Percentiles rank a stretch among this genome's conserved stretches.
Conservation (phyloP, 768 basidiomycete genomes). For the Tulasnella sp. region DNA sequence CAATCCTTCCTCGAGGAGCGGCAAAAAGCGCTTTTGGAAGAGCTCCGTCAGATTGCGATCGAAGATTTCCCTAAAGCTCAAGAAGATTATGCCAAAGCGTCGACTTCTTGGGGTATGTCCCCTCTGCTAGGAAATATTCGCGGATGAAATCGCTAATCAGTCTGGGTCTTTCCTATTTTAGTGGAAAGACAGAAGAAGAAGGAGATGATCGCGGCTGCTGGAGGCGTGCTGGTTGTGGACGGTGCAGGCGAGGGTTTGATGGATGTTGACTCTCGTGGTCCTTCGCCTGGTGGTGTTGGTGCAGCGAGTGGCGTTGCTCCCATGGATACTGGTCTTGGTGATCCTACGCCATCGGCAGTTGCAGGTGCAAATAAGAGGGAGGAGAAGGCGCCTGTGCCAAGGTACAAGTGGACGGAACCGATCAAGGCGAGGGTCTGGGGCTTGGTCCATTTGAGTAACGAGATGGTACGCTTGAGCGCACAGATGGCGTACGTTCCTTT, state of each 20-base stretch:
- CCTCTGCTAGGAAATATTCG: not conserved
- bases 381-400: conserved; percentile 59
- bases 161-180: conserved; percentile 14
- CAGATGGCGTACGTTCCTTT: conserved; percentile 27
- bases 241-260: not conserved
- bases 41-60: conserved; percentile 50
- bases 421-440: conserved; percentile 78
- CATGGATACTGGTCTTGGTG: not conserved
- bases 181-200: conserved; percentile 40
- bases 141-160: not conserved
- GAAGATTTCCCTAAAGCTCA: conserved; percentile 58
- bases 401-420: conserved; percentile 65
- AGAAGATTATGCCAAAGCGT: conserved; percentile 65
- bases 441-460: conserved; percentile 70
- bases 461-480: conserved; percentile 49
- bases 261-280: conserved; percentile 18
- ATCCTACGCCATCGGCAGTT: conserved; percentile 10
- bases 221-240: not conserved
- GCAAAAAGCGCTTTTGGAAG: conserved; percentile 56
- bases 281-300: conserved; percentile 19
- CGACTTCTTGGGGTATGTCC: conserved; percentile 54
- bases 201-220: conserved; percentile 28
- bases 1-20: conserved; percentile 50
- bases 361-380: conserved; percentile 22
- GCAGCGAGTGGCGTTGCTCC: conserved; percentile 7